A percentile compares a stretch with the other conserved stretches of the same genome.
Evolutionary conservation across 345 rosid genomes (phyloP).

Genomic region (Gossypium thurberi): DNA sequence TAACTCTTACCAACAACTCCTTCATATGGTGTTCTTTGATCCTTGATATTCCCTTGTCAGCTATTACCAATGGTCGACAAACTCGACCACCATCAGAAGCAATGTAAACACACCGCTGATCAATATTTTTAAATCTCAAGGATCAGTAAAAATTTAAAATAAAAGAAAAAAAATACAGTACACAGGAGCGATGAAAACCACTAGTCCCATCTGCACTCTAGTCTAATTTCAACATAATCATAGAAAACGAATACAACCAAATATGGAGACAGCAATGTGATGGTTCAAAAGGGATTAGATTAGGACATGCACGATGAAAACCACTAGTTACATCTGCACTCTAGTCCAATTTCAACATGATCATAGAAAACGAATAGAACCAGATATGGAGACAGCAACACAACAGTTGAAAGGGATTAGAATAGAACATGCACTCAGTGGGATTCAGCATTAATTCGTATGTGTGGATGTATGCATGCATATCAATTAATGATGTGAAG

Average conservation of each 20-base stretch:
- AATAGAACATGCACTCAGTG: background rate
- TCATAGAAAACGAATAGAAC: background rate
- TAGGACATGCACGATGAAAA: background rate
- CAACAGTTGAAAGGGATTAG: background rate
- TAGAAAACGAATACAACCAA: background rate
- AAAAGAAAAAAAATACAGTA: background rate
- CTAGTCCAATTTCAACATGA: background rate
- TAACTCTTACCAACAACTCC: conserved; percentile 60
- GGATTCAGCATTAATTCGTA: background rate
- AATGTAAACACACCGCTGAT: conserved; percentile 74
- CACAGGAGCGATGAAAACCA: background rate
- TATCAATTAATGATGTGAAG: background rate
- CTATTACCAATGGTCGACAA: conserved; percentile 95
- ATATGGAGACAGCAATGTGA: background rate
- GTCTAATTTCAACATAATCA: background rate
- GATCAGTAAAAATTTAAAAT: conserved; percentile 10
- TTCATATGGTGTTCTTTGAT: conserved; percentile 86
- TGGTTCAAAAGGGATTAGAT: background rate
- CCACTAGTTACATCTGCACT: background rate
- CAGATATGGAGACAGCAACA: background rate
- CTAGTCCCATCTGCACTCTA: background rate
- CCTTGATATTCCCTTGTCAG: conserved; percentile 86
- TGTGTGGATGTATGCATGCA: background rate
- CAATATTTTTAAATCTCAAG: conserved; percentile 10
- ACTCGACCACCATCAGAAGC: conserved; percentile 99